Evolutionary conservation across 495 filamentous ascomycete species (phyloP), one percentile per base, ranked within the genome.

Genomic region (Neurospora discreta): DNA sequence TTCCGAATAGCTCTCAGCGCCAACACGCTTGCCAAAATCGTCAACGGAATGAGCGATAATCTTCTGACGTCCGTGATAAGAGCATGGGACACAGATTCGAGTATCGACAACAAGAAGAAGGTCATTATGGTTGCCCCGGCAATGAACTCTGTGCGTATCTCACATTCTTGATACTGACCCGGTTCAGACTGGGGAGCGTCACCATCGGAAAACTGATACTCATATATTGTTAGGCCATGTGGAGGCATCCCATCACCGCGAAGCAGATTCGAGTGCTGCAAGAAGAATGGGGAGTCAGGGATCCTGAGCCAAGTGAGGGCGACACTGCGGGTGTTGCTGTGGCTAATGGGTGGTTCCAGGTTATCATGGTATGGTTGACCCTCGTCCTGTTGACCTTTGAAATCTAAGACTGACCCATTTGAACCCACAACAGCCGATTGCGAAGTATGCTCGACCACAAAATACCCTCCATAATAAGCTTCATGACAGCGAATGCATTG

Each of bases 31-130:
- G 93, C 92, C 1, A 97, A 95, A 74, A 67, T 78, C 39, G 78
- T 77, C 42, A 75, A 77, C 68, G 78, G 79, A 38, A 75, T 79
- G 73, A 77, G 76, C 60, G 78, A 80, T 58, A 78, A 80, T 69
- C 74, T 81, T 33, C 75, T 97, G 4, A 84, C 87, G 11, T 89
- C 85, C 42, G 90, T 95, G 1, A 85, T 97, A n/a, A 82, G 94
- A 33, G 94, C 94, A 1, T 97, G 95, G 95, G 94, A 97, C 80
- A 89, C 89, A 1, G 89, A 88, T 20, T 88, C 88, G 38, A 76
- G 81, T 68, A 82, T 91, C 10, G 90, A 92, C 73, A 76, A 73
- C 26, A 78, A 78, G 74, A 82, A 79, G 75, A 89, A 88, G 78
- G 77, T 79, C 39, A 90, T 92, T 68, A 46, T 91, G 5, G 90